Conservation (phyloP, 768 basidiomycete genomes). For the Boletus rex-veris region DNA sequence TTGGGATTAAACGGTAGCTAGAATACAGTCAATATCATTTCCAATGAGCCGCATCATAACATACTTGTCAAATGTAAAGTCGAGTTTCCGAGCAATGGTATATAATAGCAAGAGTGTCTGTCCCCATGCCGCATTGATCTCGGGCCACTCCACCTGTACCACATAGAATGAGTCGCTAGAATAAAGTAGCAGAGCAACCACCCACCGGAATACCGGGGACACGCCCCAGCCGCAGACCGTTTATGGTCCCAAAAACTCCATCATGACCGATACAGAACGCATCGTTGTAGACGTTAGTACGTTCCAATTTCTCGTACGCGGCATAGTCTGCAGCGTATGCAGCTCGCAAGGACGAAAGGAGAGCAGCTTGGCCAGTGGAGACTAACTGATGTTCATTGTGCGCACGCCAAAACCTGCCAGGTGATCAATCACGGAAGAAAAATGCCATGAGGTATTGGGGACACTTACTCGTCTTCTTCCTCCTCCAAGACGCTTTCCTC, state of each 20-base stretch:
- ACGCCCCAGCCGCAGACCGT: constrained; percentile 87
- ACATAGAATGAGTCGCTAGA: constrained; percentile 8
- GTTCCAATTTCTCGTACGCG: constrained; percentile 79
- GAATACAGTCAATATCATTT: constrained; percentile 7
- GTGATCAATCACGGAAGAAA: constrained; percentile 3
- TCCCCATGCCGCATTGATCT: constrained; percentile 99
- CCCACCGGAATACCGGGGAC: constrained; percentile 78
- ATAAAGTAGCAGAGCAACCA: constrained; percentile 8
- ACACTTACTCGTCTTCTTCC: constrained; percentile 78
- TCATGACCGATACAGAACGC: constrained; percentile 95
- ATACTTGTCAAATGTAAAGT: constrained; percentile 83
- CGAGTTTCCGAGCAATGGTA: constrained; percentile 88
- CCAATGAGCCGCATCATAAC: constrained; percentile 18
- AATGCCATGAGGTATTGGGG: not conserved
- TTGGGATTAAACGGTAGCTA: constrained; percentile 88
- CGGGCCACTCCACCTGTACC: constrained; percentile 91
- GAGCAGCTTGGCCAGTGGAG: constrained; percentile 62
- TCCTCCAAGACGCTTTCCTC: constrained; percentile 77
- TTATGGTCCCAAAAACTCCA: constrained; percentile 96
- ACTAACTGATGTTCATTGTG: constrained; percentile 71
- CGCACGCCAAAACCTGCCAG: constrained; percentile 71
- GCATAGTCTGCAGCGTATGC: constrained; percentile 76
- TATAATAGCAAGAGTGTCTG: constrained; percentile 89
- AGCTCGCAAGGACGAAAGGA: constrained; percentile 68
- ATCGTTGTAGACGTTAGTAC: constrained; percentile 94